A percentile compares a stretch with the other conserved stretches of the same genome.
These are phyloP conservation scores for Paulownia fortunei DNA, from an alignment of 257 asterid species.

Conservation along the genomic window DNA sequence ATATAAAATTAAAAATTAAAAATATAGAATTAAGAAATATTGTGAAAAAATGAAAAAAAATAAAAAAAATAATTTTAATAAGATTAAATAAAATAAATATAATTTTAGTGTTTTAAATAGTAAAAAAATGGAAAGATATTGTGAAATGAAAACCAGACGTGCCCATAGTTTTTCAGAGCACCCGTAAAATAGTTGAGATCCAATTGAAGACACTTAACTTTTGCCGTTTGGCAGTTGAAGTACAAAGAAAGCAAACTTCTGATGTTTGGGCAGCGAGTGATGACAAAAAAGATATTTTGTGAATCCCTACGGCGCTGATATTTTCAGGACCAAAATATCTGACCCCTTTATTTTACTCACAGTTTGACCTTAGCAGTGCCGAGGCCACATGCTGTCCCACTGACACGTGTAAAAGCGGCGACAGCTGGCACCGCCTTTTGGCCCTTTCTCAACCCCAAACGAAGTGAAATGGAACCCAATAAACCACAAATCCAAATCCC, in stretches of 20 bases:
- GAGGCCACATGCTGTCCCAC: not conserved
- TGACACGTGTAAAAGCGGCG: conserved; percentile 51
- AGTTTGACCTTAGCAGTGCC: no score
- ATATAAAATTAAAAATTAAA: no score
- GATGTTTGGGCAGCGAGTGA: not conserved
- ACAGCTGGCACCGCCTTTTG: conserved; percentile 38
- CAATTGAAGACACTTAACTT: not conserved
- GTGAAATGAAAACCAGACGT: no score
- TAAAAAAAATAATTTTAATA: no score
- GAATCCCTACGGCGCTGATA: not conserved
- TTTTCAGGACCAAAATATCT: conserved; percentile 17
- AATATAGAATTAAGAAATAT: no score
- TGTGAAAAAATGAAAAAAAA: no score
- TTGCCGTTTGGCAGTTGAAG: not conserved
- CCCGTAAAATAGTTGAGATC: no score
- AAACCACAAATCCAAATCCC: not conserved
- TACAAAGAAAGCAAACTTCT: not conserved
- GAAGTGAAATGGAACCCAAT: not conserved
- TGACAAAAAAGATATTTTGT: conserved; percentile 10
- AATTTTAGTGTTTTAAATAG: no score
- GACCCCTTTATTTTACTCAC: not conserved
- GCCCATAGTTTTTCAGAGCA: no score
- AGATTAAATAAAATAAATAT: no score
- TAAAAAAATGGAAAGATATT: no score
- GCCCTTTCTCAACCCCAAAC: conserved; percentile 2